phyloP scores from a whole-genome alignment of 352 stramenopile species.

The Phytophthora syringae region DNA sequence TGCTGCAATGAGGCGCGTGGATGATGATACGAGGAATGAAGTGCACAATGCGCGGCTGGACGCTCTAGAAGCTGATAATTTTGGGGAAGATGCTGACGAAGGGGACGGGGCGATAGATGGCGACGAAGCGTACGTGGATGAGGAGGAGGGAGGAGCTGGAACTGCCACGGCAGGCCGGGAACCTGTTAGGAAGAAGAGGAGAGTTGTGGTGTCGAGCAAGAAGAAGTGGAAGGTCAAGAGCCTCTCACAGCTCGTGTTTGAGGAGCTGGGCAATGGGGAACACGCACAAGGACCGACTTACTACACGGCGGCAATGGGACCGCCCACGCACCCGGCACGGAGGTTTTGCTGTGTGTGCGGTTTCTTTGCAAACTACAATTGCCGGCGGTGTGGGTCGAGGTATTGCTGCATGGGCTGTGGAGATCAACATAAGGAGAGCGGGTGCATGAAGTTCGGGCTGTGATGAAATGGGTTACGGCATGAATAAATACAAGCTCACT shows the following conservation, averaged over 20 bases:
- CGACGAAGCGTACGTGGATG: slow-evolving; percentile 77
- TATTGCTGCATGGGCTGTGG: slow-evolving; percentile 87
- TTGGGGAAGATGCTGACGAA: slow-evolving; percentile 70
- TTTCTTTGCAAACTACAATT: slow-evolving; percentile 82
- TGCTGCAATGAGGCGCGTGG: slow-evolving; percentile 82
- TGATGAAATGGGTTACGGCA: too few species aligned
- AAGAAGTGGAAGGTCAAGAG: slow-evolving; percentile 89
- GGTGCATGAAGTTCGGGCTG: slow-evolving; percentile 90
- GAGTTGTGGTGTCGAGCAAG: slow-evolving; percentile 18
- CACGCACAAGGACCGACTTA: slow-evolving; percentile 62
- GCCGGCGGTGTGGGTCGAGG: slow-evolving; percentile 54
- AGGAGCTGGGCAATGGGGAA: slow-evolving; percentile 58
- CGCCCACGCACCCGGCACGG: slow-evolving; percentile 65
- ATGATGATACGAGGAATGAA: slow-evolving; percentile 82
- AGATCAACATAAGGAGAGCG: slow-evolving; percentile 90
- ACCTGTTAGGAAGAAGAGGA: slow-evolving; percentile 48
- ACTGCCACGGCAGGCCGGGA: slow-evolving; percentile 19
- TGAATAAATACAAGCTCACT: too few species aligned
- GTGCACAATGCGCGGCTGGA: slow-evolving; percentile 89
- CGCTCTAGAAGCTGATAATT: slow-evolving; percentile 91
- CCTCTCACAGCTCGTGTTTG: slow-evolving; percentile 87
- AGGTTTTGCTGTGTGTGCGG: slow-evolving; percentile 90
- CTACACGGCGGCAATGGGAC: slow-evolving; percentile 65
- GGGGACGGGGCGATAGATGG: slow-evolving; percentile 46
- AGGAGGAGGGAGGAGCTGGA: slow-evolving; percentile 39